Conservation (phyloP, 805 yeast species). For the Sungouiella thailandica region DNA sequence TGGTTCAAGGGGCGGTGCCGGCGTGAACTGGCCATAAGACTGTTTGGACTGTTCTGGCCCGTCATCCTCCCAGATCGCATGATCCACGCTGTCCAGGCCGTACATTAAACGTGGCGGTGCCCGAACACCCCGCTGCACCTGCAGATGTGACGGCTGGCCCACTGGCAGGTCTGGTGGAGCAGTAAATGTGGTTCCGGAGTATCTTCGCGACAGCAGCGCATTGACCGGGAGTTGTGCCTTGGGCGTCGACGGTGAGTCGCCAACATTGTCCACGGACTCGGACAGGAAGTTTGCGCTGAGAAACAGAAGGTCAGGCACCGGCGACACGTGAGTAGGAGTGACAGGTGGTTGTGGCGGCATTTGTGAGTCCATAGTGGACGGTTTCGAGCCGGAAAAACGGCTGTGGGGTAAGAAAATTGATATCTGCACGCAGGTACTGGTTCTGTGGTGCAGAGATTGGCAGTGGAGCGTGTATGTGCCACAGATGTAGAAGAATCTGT, state of each 20-base stretch:
- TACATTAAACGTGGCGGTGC: conserved; percentile 21
- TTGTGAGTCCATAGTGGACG: too few species aligned
- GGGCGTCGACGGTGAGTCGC: conserved; percentile 5
- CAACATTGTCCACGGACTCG: conserved; percentile 22
- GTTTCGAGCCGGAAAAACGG: too few species aligned
- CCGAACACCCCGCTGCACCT: conserved; percentile 10
- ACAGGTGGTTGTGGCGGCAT: too few species aligned
- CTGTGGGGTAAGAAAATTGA: too few species aligned
- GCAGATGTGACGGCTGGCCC: conserved; percentile 11
- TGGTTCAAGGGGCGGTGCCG: too few species aligned
- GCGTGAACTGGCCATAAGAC: too few species aligned
- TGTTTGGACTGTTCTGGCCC: conserved; percentile 25
- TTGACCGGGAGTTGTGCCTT: not conserved
- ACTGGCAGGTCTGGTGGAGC: conserved; percentile 9
- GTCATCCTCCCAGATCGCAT: conserved; percentile 24
- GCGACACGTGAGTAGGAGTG: not conserved
- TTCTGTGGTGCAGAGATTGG: too few species aligned
- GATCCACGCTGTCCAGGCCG: conserved; percentile 22
- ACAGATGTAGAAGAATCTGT: too few species aligned
- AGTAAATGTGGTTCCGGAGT: conserved; percentile 7
- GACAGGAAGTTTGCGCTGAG: conserved; percentile 39
- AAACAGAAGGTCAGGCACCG: conserved; percentile 21
- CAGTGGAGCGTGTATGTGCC: too few species aligned
- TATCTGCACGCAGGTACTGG: too few species aligned
- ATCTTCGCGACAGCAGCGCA: conserved; percentile 2